Evolutionary conservation across 1,284 basidiomycete species (phyloP).

Genomic region (Mycosarcoma mackinlayi): DNA sequence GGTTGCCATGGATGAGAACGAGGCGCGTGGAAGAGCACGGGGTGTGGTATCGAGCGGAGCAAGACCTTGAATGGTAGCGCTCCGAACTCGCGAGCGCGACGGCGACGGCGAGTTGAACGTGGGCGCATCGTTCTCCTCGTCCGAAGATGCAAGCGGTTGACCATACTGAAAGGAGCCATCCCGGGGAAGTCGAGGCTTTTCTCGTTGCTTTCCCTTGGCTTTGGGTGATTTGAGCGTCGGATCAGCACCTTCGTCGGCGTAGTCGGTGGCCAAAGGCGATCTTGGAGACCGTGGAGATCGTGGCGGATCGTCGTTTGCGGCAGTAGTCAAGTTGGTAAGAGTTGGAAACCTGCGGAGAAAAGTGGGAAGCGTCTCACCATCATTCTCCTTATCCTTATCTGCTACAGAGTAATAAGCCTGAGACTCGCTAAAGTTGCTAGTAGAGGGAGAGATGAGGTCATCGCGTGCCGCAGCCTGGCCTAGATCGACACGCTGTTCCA

Average conservation of each 20-base stretch:
- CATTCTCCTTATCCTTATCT: slow-evolving; percentile 10
- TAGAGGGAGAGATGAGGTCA: not conserved
- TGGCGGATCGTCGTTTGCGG: slow-evolving; percentile 1
- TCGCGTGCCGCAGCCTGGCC: not conserved
- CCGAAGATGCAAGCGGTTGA: slow-evolving; percentile 20
- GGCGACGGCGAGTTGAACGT: not conserved
- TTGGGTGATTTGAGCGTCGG: slow-evolving; percentile 7
- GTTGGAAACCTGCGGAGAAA: slow-evolving; percentile 31
- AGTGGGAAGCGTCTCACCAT: slow-evolving; percentile 6
- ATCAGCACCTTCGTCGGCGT: slow-evolving; percentile 1
- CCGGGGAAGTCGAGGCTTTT: slow-evolving; percentile 16
- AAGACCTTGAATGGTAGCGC: slow-evolving; percentile 7
- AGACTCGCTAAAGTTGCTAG: slow-evolving; percentile 23
- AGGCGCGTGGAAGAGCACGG: not conserved
- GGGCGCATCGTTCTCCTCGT: slow-evolving; percentile 17
- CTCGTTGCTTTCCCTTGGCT: slow-evolving; percentile 30
- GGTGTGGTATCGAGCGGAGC: not conserved
- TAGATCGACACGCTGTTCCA: not conserved
- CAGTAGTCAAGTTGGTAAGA: slow-evolving; percentile 12
- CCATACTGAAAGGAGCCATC: slow-evolving; percentile 33
- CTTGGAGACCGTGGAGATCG: too few species aligned
- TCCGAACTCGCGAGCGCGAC: slow-evolving; percentile 12
- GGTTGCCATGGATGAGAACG: slow-evolving; percentile 15
- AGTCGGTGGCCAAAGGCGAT: slow-evolving; percentile 15
- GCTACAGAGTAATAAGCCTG: slow-evolving; percentile 16